phyloP scores from a whole-genome alignment of 257 asterid species.

The Capsicum chinense region DNA sequence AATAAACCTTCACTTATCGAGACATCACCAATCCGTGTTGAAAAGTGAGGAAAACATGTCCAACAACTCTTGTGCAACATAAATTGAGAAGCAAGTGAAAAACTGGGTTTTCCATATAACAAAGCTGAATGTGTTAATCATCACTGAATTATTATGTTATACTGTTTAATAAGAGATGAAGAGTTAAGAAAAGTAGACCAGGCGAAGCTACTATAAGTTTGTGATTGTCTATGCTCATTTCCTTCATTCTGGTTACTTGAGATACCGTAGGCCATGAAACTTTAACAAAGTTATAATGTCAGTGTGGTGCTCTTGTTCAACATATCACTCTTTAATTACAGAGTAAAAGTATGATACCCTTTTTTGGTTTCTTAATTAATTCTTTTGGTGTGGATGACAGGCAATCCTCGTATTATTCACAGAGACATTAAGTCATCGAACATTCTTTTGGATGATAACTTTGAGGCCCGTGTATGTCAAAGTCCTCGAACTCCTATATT shows the following conservation, averaged over 20 bases:
- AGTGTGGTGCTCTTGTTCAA: background rate
- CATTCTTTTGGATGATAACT: slow-evolving; percentile 78
- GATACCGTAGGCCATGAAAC: background rate
- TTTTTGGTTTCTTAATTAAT: background rate
- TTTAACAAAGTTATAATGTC: background rate
- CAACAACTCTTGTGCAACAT: slow-evolving; percentile 7
- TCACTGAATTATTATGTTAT: background rate
- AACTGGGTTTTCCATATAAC: background rate
- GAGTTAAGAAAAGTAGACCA: background rate
- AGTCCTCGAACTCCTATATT: background rate
- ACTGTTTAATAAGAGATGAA: background rate
- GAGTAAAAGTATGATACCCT: background rate
- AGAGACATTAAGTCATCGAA: slow-evolving; percentile 97
- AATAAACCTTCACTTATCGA: background rate
- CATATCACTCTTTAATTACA: background rate
- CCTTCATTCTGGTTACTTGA: slow-evolving; percentile 3
- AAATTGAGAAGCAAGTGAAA: background rate
- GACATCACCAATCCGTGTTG: background rate
- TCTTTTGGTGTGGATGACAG: slow-evolving; percentile 40
- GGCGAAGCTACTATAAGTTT: background rate
- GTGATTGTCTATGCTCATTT: background rate
- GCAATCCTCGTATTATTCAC: slow-evolving; percentile 90
- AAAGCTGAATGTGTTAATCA: slow-evolving; percentile 7
- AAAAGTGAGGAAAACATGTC: background rate
- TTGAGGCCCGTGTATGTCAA: slow-evolving; percentile 80